phyloP scores from a whole-genome alignment of 495 filamentous ascomycete genomes.

The Aspergillus mulundensis region DNA sequence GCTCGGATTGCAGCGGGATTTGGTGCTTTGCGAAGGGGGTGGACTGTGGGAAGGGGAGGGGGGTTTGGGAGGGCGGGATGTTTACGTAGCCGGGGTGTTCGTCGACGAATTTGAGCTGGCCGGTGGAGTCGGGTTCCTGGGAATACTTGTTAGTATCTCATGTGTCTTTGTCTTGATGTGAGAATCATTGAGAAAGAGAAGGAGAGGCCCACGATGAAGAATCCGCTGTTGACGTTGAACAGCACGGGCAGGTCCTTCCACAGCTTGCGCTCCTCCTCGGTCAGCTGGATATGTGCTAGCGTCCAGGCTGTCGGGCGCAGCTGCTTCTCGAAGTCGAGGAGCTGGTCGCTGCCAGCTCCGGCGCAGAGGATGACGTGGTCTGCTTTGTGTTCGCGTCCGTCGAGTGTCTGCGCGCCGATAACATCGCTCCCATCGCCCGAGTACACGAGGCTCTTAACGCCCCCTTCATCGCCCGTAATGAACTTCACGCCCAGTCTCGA shows the following conservation, averaged over 20 bases:
- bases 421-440: conserved; percentile 25
- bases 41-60: conserved; percentile 14
- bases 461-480: conserved; percentile 37
- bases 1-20: conserved; percentile 44
- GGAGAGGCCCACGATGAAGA: conserved; percentile 38
- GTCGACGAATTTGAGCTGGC: conserved; percentile 53
- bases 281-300: conserved; percentile 47
- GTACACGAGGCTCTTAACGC: conserved; percentile 33
- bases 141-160: neutral
- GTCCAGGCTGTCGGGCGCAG: conserved; percentile 53
- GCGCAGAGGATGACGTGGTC: conserved; percentile 43
- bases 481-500: conserved; percentile 42
- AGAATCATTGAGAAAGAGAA: too few relatives aligned
- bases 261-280: conserved; percentile 33
- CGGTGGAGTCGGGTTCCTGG: conserved; percentile 45
- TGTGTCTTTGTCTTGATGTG: neutral
- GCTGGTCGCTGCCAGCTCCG: conserved; percentile 42
- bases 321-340: conserved; percentile 51
- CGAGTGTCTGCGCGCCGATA: conserved; percentile 32
- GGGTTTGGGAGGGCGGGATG: conserved; percentile 20
- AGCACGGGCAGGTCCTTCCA: conserved; percentile 48
- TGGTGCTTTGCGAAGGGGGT: conserved; percentile 46
- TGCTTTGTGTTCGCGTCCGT: conserved; percentile 32
- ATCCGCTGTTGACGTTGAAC: conserved; percentile 49
- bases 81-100: conserved; percentile 56